A percentile compares a stretch with the other conserved stretches of the same genome.
Conservation (phyloP, 2,329 filamentous ascomycete genomes). For the Penicillium corylophilum region DNA sequence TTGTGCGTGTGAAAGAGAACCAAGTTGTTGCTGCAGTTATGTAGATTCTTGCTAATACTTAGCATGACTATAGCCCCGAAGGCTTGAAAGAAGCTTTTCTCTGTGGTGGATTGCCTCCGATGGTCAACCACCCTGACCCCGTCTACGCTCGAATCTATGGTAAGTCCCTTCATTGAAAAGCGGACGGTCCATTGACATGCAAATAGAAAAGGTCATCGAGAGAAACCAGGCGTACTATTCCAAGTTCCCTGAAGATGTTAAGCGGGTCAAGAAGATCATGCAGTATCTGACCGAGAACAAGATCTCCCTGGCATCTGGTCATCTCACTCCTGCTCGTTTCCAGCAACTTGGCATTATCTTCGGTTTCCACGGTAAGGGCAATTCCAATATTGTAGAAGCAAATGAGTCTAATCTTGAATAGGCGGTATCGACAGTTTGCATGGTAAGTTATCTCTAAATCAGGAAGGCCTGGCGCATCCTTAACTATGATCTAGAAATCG, state of each 20-base stretch:
- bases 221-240: conserved; percentile 77
- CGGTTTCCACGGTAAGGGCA: conserved; percentile 64
- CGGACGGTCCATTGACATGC: conserved; percentile 11
- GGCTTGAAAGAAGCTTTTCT: conserved; percentile 80
- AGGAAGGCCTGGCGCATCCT: neutral
- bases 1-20: conserved; percentile 44
- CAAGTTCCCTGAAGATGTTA: conserved; percentile 80
- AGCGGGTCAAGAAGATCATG: conserved; percentile 65
- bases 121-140: conserved; percentile 68
- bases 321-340: conserved; percentile 70
- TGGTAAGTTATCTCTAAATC: conserved; percentile 32
- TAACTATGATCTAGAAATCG: conserved; percentile 48
- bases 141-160: conserved; percentile 72
- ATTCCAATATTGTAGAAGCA: too few relatives aligned
- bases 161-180: conserved; percentile 19
- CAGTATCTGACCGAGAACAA: conserved; percentile 62
- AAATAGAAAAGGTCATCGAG: conserved; percentile 59
- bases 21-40: neutral
- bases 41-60: neutral
- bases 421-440: conserved; percentile 74
- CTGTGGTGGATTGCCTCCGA: conserved; percentile 77
- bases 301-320: conserved; percentile 67
- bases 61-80: conserved; percentile 53
- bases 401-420: conserved; percentile 24
- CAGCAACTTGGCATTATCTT: conserved; percentile 75